These are phyloP conservation scores for Bifiguratus adelaidae DNA, from an alignment of 192 early-diverging fungal species.

Conservation along the genomic window DNA sequence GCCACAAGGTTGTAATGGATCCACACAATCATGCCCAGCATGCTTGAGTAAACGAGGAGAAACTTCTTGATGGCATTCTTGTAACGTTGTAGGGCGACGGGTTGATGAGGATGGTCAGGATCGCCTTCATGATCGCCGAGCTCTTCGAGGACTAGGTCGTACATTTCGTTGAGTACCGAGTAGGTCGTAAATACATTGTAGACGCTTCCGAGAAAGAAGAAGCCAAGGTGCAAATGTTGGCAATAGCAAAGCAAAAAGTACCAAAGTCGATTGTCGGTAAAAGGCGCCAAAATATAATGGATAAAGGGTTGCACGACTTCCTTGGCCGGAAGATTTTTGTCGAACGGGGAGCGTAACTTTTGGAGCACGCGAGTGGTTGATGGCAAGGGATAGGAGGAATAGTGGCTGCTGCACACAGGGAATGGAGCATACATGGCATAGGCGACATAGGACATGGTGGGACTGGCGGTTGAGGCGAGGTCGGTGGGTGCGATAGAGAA, in stretches of 20 bases:
- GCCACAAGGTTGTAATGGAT: slow-evolving; percentile 45
- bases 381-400: not conserved
- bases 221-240: slow-evolving; percentile 42
- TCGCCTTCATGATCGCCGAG: slow-evolving; percentile 2
- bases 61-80: slow-evolving; percentile 17
- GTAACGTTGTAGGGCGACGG: not conserved
- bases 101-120: not conserved
- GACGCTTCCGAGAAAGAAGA: slow-evolving; percentile 42
- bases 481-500: slow-evolving; percentile 4
- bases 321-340: too few species aligned
- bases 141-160: slow-evolving; percentile 30
- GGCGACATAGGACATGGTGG: not conserved
- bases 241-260: slow-evolving; percentile 29
- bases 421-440: slow-evolving; percentile 19
- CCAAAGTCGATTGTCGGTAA: slow-evolving; percentile 33
- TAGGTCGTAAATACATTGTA: slow-evolving; percentile 39
- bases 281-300: slow-evolving; percentile 25
- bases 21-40: slow-evolving; percentile 37
- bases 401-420: slow-evolving; percentile 10
- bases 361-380: slow-evolving; percentile 12
- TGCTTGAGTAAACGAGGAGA: slow-evolving; percentile 24
- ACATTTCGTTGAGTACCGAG: slow-evolving; percentile 41
- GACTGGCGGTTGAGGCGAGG: not conserved
- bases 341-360: too few species aligned
- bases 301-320: slow-evolving; percentile 1